phyloP scores from a whole-genome alignment of 2,329 filamentous ascomycete genomes.

The Rutstroemia sp. region DNA sequence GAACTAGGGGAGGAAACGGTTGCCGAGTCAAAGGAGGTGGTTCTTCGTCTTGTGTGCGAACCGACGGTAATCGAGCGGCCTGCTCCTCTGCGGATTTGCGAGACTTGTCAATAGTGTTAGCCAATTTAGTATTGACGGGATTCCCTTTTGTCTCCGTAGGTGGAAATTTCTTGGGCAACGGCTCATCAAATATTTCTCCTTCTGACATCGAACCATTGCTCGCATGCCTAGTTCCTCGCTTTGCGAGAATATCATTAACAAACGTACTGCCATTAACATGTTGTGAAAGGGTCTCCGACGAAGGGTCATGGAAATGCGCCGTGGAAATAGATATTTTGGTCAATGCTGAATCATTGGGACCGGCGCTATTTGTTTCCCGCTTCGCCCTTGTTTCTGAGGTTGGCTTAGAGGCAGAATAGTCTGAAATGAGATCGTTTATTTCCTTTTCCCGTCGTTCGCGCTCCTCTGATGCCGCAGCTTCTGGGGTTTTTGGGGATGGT shows the following conservation, averaged over 20 bases:
- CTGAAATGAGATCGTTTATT: slow-evolving; percentile 24
- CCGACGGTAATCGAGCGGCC: slow-evolving; percentile 6
- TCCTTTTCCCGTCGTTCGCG: slow-evolving; percentile 19
- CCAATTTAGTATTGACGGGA: slow-evolving; percentile 9
- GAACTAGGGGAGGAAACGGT: slow-evolving; percentile 2
- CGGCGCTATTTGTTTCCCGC: slow-evolving; percentile 7
- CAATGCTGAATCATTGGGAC: background rate
- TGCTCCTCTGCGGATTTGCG: slow-evolving; percentile 14
- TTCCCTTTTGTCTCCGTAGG: slow-evolving; percentile 17
- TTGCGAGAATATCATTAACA: slow-evolving; percentile 8
- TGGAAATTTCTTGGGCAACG: slow-evolving; percentile 12
- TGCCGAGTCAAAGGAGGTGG: slow-evolving; percentile 14
- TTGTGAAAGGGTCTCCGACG: slow-evolving; percentile 19
- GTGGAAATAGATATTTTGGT: slow-evolving; percentile 2
- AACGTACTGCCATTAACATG: slow-evolving; percentile 10
- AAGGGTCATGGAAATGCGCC: slow-evolving; percentile 18
- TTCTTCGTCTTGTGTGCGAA: slow-evolving; percentile 9
- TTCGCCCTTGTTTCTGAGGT: slow-evolving; percentile 14
- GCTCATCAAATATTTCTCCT: slow-evolving; percentile 30
- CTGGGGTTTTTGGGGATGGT: slow-evolving; percentile 16
- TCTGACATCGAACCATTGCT: slow-evolving; percentile 22
- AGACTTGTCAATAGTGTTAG: slow-evolving; percentile 14
- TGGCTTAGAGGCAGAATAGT: slow-evolving; percentile 20
- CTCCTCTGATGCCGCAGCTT: background rate
- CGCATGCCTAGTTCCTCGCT: slow-evolving; percentile 12